These are phyloP conservation scores for Jacaranda copaia DNA, from an alignment of 257 asterid species.

Conservation along the genomic window DNA sequence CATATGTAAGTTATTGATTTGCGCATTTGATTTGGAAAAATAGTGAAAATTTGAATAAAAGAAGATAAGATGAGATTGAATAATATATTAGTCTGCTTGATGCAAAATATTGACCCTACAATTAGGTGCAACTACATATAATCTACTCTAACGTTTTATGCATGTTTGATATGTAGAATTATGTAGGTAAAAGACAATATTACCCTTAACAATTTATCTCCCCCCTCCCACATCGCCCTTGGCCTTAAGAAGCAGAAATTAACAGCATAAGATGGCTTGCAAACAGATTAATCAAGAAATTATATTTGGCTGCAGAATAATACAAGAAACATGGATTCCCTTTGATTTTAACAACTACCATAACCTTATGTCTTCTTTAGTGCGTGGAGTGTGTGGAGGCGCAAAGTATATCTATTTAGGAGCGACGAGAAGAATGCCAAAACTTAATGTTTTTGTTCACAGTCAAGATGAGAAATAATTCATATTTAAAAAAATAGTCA, in stretches of 20 bases:
- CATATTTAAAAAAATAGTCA: background rate
- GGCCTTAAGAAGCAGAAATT: background rate
- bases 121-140: too few relatives aligned
- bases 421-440: background rate
- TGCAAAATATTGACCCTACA: too few relatives aligned
- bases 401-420: background rate
- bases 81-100: too few relatives aligned
- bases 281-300: conserved; percentile 5
- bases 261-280: background rate
- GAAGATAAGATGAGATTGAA: too few relatives aligned
- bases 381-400: background rate
- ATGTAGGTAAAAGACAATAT: too few relatives aligned
- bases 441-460: background rate
- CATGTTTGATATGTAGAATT: too few relatives aligned
- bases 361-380: background rate
- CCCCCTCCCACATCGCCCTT: too few relatives aligned
- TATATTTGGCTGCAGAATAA: background rate
- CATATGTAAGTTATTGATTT: too few relatives aligned
- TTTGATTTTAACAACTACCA: background rate
- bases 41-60: too few relatives aligned
- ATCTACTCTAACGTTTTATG: too few relatives aligned
- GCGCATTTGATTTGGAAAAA: too few relatives aligned
- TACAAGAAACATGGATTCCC: background rate
- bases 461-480: background rate
- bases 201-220: too few relatives aligned